A percentile compares a stretch with the other conserved stretches of the same genome.
Evolutionary conservation across 1,139 yeast genomes (phyloP).

Genomic region (Diutina mesorugosa): DNA sequence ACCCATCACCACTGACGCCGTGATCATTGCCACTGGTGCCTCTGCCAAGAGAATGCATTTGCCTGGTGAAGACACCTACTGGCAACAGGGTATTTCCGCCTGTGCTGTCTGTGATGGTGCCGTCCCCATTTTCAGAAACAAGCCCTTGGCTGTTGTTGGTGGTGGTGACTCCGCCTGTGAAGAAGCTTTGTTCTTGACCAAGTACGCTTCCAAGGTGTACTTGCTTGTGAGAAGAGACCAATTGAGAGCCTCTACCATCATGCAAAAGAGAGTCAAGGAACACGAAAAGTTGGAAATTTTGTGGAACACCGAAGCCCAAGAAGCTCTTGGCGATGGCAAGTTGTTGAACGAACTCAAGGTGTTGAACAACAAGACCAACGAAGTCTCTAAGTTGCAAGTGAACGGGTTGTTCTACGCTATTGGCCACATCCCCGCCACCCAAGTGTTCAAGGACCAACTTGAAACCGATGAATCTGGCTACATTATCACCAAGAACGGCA

Average conservation of each 20-base stretch:
- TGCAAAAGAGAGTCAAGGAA: conserved; percentile 82
- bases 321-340: conserved; percentile 90
- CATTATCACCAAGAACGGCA: conserved; percentile 78
- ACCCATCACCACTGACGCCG: conserved; percentile 86
- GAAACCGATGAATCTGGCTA: conserved; percentile 83
- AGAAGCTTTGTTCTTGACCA: conserved; percentile 92
- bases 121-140: conserved; percentile 94
- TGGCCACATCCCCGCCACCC: conserved; percentile 94
- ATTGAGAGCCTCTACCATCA: conserved; percentile 87
- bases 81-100: conserved; percentile 98
- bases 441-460: conserved; percentile 62
- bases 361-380: conserved; percentile 62
- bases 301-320: conserved; percentile 75
- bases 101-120: conserved; percentile 99
- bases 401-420: conserved; percentile 96
- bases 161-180: conserved; percentile 99
- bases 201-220: conserved; percentile 91
- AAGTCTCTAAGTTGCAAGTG: conserved; percentile 55
- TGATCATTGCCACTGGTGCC: conserved; percentile 93
- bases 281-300: conserved; percentile 85
- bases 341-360: conserved; percentile 46
- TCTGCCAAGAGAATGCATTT: conserved; percentile 87
- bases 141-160: conserved; percentile 93
- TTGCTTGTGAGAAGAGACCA: conserved; percentile 88
- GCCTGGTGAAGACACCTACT: conserved; percentile 94